These are phyloP conservation scores for Botrytis cinerea DNA, from an alignment of 2,329 filamentous ascomycete genomes.

Conservation along the genomic window DNA sequence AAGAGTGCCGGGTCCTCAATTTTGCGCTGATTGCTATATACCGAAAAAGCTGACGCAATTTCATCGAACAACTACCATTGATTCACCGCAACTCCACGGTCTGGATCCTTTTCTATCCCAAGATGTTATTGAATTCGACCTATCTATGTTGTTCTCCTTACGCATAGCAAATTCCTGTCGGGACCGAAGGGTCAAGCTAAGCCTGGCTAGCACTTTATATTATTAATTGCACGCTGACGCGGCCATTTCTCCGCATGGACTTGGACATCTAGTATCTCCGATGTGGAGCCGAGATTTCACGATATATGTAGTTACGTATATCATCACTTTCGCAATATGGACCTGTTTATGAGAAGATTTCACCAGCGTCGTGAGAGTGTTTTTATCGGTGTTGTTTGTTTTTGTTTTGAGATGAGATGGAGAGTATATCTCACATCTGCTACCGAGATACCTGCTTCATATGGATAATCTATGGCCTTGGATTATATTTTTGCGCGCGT, in stretches of 20 bases:
- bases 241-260: not conserved
- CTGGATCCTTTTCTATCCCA: not conserved
- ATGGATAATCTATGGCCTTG: no score
- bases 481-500: no score
- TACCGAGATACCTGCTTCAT: no score
- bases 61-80: not conserved
- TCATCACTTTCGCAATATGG: no score
- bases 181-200: no score
- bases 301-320: no score
- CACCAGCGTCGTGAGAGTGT: no score
- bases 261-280: not conserved
- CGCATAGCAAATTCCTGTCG: fast-evolving
- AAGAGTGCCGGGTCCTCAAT: not conserved
- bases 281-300: no score
- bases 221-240: not conserved
- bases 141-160: not conserved
- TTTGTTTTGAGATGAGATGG: no score
- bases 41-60: not conserved
- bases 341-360: no score
- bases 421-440: no score
- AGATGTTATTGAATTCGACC: not conserved
- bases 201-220: not conserved
- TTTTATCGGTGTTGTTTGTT: no score
- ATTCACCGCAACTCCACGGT: not conserved
- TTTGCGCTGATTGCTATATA: not conserved